Evolutionary conservation across 2,329 filamentous ascomycete species (phyloP).

Genomic region (Ambrosiella beaveri): DNA sequence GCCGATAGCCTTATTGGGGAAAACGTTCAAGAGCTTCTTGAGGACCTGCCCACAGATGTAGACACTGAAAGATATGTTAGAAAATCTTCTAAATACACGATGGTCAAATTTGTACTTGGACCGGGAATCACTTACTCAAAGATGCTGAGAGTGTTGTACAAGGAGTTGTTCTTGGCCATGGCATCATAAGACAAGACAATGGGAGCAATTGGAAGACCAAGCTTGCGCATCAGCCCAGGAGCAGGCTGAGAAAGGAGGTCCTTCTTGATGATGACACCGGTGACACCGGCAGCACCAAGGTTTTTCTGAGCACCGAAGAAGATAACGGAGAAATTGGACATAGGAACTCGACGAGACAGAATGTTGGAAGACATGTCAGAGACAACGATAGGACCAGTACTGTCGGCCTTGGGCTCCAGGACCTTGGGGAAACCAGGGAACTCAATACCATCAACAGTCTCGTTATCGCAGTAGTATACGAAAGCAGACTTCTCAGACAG

Average conservation of each 20-base stretch:
- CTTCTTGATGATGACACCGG: constrained; percentile 73
- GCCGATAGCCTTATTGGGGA: constrained; percentile 52
- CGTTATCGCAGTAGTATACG: constrained; percentile 85
- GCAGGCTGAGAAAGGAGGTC: constrained; percentile 58
- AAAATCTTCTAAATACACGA: not conserved
- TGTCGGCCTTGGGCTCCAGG: constrained; percentile 39
- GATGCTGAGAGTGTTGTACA: constrained; percentile 92
- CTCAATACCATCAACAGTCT: constrained; percentile 87
- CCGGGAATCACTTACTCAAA: constrained; percentile 43
- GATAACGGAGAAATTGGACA: constrained; percentile 64
- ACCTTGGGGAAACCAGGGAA: constrained; percentile 56
- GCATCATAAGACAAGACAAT: constrained; percentile 69
- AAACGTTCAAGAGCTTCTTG: constrained; percentile 49
- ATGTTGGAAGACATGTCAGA: constrained; percentile 95
- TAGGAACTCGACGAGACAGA: constrained; percentile 59
- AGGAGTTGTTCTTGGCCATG: constrained; percentile 78
- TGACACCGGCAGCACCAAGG: constrained; percentile 69
- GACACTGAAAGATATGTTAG: constrained; percentile 35
- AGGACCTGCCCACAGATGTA: constrained; percentile 85
- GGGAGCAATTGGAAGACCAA: constrained; percentile 63
- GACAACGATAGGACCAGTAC: constrained; percentile 58
- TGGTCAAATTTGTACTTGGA: not conserved
- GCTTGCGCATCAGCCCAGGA: constrained; percentile 49
- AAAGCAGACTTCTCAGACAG: constrained; percentile 52
- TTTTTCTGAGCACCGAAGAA: constrained; percentile 97